phyloP scores from a whole-genome alignment of 345 rosid species.

The Sisymbrium altissimum region DNA sequence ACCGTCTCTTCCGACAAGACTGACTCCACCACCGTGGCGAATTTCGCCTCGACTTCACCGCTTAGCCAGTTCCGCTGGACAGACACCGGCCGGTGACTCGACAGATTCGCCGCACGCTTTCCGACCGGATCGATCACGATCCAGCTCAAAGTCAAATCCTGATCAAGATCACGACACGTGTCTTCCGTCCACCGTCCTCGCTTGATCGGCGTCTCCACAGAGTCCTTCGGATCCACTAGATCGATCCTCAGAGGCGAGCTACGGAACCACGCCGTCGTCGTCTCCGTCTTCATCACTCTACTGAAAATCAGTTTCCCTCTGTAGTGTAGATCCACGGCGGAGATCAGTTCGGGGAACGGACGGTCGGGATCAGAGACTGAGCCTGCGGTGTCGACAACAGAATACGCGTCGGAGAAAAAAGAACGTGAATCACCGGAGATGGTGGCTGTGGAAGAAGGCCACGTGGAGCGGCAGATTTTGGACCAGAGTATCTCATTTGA shows the following conservation, averaged over 20 bases:
- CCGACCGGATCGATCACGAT: constrained; percentile 56
- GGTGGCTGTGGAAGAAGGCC: constrained; percentile 77
- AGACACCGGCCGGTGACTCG: constrained; percentile 63
- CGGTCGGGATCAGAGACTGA: constrained; percentile 16
- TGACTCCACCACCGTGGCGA: constrained; percentile 27
- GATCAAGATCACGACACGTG: constrained; percentile 37
- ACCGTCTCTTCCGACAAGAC: constrained; percentile 1
- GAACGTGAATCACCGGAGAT: constrained; percentile 61
- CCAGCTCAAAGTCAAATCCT: constrained; percentile 64
- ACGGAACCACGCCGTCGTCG: constrained; percentile 56
- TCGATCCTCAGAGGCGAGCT: constrained; percentile 75
- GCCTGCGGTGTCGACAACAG: constrained; percentile 6
- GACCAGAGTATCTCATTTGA: constrained; percentile 52
- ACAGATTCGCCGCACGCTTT: constrained; percentile 54
- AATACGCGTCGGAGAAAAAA: constrained; percentile 63
- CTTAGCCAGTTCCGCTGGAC: constrained; percentile 70
- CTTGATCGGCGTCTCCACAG: constrained; percentile 45
- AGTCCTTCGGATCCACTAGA: constrained; percentile 59
- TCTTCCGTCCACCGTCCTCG: constrained; percentile 38
- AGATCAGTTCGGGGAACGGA: constrained; percentile 43
- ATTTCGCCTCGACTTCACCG: constrained; percentile 63
- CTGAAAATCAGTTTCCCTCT: constrained; percentile 41
- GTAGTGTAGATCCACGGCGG: constrained; percentile 67
- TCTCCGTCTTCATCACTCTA: constrained; percentile 56
- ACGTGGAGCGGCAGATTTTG: constrained; percentile 48